A percentile compares a stretch with the other conserved stretches of the same genome.
These are phyloP conservation scores for Microcos paniculata DNA, from an alignment of 345 rosid genomes.

Conservation along the genomic window DNA sequence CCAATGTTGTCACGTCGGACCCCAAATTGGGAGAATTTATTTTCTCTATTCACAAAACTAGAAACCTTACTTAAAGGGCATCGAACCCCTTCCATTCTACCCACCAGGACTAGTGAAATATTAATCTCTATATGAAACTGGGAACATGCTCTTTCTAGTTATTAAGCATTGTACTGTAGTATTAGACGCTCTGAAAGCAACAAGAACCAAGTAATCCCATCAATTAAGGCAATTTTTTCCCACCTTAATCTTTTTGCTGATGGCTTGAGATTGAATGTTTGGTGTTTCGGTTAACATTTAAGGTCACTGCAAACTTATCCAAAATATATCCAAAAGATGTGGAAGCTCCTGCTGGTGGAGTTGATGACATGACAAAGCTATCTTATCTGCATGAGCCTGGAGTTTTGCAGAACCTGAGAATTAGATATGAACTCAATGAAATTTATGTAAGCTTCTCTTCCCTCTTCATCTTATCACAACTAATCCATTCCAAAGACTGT, in stretches of 20 bases:
- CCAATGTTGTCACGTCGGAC: no score
- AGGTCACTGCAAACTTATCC: conserved; percentile 68
- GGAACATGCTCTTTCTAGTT: neutral
- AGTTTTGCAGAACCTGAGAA: conserved; percentile 74
- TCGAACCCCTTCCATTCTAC: no score
- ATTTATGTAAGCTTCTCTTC: conserved; percentile 62
- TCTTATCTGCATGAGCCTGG: conserved; percentile 97
- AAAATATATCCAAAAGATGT: conserved; percentile 79
- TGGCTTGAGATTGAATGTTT: neutral
- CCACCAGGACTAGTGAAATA: neutral
- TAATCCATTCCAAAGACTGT: no score
- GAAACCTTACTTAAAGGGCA: no score
- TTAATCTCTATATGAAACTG: neutral
- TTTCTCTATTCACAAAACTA: no score
- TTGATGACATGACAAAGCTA: conserved; percentile 97
- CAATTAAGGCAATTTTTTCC: neutral
- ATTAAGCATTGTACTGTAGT: no score
- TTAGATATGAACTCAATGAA: conserved; percentile 88
- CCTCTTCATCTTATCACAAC: neutral
- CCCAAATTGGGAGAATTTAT: no score
- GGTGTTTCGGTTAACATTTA: conserved; percentile 10
- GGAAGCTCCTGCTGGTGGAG: conserved; percentile 95
- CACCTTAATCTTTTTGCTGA: neutral
- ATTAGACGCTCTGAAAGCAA: no score
- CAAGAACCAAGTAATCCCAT: neutral